Percentiles rank a stretch among this genome's conserved stretches.
These are phyloP conservation scores for Trypanosoma melophagium DNA, from an alignment of 208 protist genomes.

Conservation along the genomic window DNA sequence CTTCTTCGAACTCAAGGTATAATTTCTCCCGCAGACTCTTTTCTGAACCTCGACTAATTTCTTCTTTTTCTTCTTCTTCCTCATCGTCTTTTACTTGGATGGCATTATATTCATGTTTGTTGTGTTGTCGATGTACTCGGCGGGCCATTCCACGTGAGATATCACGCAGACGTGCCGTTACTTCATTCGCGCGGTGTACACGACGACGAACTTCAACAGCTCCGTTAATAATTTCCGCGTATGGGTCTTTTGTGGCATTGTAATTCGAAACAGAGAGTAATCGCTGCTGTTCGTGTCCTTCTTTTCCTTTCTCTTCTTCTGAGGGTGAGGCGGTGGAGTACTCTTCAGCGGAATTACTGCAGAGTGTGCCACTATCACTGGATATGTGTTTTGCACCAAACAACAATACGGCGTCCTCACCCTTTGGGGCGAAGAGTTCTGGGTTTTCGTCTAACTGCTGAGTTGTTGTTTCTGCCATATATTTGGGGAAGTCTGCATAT, in stretches of 20 bases:
- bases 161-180: constrained; percentile 9
- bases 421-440: too few species aligned
- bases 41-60: too few species aligned
- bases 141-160: neutral
- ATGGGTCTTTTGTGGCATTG: constrained; percentile 4
- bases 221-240: neutral
- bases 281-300: neutral
- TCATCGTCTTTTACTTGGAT: neutral
- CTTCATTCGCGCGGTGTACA: constrained; percentile 7
- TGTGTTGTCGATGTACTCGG: neutral
- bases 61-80: too few species aligned
- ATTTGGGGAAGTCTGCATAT: too few species aligned
- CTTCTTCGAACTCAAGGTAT: constrained; percentile 10
- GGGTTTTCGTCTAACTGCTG: too few species aligned
- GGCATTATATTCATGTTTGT: neutral
- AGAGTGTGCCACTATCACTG: neutral
- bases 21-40: neutral
- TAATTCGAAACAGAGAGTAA: neutral
- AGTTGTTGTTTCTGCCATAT: too few species aligned
- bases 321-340: neutral
- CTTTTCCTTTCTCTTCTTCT: neutral
- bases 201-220: constrained; percentile 10
- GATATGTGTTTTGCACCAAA: neutral
- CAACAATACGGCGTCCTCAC: too few species aligned
- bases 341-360: neutral